Evolutionary conservation across 2,329 filamentous ascomycete genomes (phyloP), one percentile per base, ranked within the genome.

Genomic region (Seiridium cupressi): DNA sequence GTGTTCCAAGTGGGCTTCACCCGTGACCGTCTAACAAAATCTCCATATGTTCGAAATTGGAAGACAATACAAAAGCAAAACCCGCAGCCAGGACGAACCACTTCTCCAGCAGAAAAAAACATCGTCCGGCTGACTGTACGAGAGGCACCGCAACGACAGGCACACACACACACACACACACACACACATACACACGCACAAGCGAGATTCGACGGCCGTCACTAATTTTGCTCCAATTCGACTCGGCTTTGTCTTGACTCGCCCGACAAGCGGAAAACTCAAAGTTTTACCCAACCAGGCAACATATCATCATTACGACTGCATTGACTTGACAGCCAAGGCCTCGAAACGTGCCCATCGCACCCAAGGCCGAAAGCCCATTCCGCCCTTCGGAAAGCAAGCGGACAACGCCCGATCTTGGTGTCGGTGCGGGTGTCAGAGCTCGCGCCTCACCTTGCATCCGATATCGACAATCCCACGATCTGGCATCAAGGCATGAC

Each of bases 1-100:
- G 44, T 26, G 54, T 57, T 57, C 49, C 54, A 57, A 57, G 54
- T 57, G 54, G 54, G 32, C 54, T 57, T 47, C 31, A 34, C 26
- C 51, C 9, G 8, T 26, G 13, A 42, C 7, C 38, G 38, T 13
- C 38, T 42, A 42, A 42, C 7, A 8, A 42, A 42, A 7, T 42
- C 38, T 42, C 38, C 38, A 42, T 42, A 42, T 8, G 38, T 13
- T 42, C 38, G 38, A 42, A 42, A 42, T 42, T 13, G 7, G 13
- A 7, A 42, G 38, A 42, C 38, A 42, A 42, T 13, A 7, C 13
- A 42, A 42, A 13, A 42, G 13, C 38, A 42, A 42, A 42, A 42
- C 1, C 18, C 18, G 18, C 2, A 26, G 18, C 18, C 18, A 13
- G 13, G 38, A 42, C 7, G 38, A 13, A 2, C 38, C 38, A 26